Base-by-base conservation (phyloP, 2,329 filamentous ascomycete species). In the Chaetomiaceae sp. region DNA sequence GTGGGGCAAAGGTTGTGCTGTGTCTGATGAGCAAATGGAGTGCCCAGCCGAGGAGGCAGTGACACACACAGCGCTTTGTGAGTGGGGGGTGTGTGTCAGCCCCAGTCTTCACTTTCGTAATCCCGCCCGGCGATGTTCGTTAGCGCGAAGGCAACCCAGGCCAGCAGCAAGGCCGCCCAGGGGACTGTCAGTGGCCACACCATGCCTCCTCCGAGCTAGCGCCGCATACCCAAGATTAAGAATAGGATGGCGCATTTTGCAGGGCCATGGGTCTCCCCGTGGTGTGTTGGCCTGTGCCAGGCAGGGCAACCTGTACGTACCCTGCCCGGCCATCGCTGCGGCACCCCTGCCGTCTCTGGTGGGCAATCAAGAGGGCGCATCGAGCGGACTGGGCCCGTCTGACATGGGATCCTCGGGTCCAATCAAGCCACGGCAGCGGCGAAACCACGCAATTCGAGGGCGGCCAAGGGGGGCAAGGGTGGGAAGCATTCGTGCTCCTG, bases 51-150 rank as follows among this genome's bases (percentile, higher is more conserved):
- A 44, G 48, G 43, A 52, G 48, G 58, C 55, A 60, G 60, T 61
- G 63, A 63, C 58, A 64, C 63, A 64, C 58, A 60, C 61, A 59
- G 48, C 39, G 47, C 55, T 47, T 59, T 58, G 38, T 48, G 56
- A 53, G 40, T 55, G 50, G 48, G 49, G 49, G 31, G 52, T n/a
- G 69, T 75, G 75, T 75, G 75, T 77, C 73, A 77, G 74, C 75
- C 70, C 67, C 72, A 53, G 70, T 72, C 70, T 71, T 70, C 67
- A 68, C 69, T n/a, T n/a, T 75, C 72, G 74, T 71, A 72, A 69
- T 73, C 72, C 39, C 57, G 53, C 55, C 59, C 60, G 60, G 60
- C n/a, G 61, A 57, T 56, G 57, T 51, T 56, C 54, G 60, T 29
- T 51, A 59, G 54, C 63, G 58, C 48, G 55, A 57, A 62, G 53